phyloP scores from a whole-genome alignment of 2,329 filamentous ascomycete genomes.

The Aspergillus aculeatus region DNA sequence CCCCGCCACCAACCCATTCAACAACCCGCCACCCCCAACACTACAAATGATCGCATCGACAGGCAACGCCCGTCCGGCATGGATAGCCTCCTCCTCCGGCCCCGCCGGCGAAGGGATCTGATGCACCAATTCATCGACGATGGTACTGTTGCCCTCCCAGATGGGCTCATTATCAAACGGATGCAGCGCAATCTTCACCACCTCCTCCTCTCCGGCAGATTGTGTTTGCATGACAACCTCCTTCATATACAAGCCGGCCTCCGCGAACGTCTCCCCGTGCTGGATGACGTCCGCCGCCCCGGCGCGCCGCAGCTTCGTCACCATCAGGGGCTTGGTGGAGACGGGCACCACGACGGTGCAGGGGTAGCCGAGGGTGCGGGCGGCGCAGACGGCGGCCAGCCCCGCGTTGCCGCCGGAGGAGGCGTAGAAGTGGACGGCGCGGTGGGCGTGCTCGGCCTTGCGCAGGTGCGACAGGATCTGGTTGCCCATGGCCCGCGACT shows the following conservation, averaged over 20 bases:
- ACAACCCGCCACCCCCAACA: constrained; percentile 76
- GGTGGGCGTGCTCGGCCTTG: constrained; percentile 40
- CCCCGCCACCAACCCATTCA: constrained; percentile 73
- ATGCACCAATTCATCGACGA: constrained; percentile 45
- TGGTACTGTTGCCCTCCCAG: constrained; percentile 48
- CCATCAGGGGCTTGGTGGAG: constrained; percentile 66
- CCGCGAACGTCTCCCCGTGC: constrained; percentile 65
- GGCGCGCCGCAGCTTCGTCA: constrained; percentile 66
- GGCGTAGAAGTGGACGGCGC: constrained; percentile 69
- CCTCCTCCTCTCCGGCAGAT: constrained; percentile 15
- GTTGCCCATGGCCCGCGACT: constrained; percentile 73
- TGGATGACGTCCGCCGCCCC: constrained; percentile 67
- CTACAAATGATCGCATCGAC: constrained; percentile 73
- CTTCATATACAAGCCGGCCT: constrained; percentile 67
- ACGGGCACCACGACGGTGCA: constrained; percentile 74
- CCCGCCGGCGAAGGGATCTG: constrained; percentile 38
- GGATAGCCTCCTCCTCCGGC: constrained; percentile 31
- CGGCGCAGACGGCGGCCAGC: constrained; percentile 74
- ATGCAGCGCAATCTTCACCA: constrained; percentile 43
- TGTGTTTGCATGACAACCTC: constrained; percentile 45
- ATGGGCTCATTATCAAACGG: constrained; percentile 48
- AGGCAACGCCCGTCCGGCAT: constrained; percentile 35
- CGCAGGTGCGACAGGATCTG: constrained; percentile 59
- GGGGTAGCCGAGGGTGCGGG: constrained; percentile 60
- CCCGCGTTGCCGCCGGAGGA: constrained; percentile 83